Percentiles rank a stretch among this genome's conserved stretches.
Conservation (phyloP, 176 grass and related monocot species). For the Carex littledalei region DNA sequence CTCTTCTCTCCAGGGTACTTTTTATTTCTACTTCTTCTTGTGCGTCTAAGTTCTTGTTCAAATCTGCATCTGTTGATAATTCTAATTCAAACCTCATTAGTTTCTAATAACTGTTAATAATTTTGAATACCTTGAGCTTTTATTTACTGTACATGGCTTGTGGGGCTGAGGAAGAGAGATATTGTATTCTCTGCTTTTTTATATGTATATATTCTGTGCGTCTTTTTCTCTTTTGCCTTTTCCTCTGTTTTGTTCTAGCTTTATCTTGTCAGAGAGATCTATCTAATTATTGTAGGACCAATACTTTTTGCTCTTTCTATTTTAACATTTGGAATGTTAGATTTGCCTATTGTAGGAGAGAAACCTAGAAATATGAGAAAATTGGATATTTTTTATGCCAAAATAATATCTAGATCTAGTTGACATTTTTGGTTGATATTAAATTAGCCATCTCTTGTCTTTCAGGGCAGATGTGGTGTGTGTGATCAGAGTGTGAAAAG, state of each 20-base stretch:
- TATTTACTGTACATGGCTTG: background rate
- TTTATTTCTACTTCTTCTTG: background rate
- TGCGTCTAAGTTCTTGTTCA: background rate
- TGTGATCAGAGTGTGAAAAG: constrained; percentile 63
- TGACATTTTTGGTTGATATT: background rate
- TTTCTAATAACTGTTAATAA: background rate
- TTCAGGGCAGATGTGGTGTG: constrained; percentile 71
- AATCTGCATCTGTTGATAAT: background rate
- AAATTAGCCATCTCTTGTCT: background rate
- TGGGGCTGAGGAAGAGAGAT: constrained; percentile 1
- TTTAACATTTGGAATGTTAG: constrained; percentile 11
- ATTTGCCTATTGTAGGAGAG: background rate
- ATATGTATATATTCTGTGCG: background rate
- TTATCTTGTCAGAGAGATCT: constrained; percentile 23
- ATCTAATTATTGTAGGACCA: constrained; percentile 18
- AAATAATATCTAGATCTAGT: background rate
- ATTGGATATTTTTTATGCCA: background rate
- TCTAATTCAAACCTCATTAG: background rate
- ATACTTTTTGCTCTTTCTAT: constrained; percentile 28
- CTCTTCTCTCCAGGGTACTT: constrained; percentile 57
- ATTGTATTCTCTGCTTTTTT: constrained; percentile 28
- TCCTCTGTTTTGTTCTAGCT: constrained; percentile 18
- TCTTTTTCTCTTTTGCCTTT: constrained; percentile 21
- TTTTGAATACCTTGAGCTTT: background rate
- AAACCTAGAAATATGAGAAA: background rate